A percentile compares a stretch with the other conserved stretches of the same genome.
phyloP scores from a whole-genome alignment of 768 basidiomycete genomes.

The Podaxis sp. region DNA sequence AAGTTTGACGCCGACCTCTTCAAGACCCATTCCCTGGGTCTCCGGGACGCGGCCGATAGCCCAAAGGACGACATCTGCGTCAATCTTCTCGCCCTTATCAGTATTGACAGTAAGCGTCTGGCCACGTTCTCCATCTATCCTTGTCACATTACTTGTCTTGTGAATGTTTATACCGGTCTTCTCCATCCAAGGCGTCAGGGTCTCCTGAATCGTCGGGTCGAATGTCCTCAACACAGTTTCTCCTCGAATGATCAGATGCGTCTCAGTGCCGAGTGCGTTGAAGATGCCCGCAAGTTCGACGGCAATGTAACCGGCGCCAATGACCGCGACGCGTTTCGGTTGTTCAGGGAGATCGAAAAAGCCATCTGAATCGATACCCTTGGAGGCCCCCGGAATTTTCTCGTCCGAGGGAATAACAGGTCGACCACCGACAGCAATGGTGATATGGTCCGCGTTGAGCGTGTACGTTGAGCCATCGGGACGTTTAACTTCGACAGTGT shows the following conservation, averaged over 20 bases:
- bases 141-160: constrained; percentile 69
- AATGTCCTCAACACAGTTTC: constrained; percentile 92
- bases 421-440: constrained; percentile 83
- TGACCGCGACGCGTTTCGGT: constrained; percentile 89
- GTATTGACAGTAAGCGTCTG: constrained; percentile 74
- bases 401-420: constrained; percentile 79
- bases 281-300: constrained; percentile 96
- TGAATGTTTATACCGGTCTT: constrained; percentile 92
- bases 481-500: constrained; percentile 68
- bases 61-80: constrained; percentile 90
- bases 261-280: constrained; percentile 87
- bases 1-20: constrained; percentile 71
- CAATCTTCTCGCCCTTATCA: constrained; percentile 70
- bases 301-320: constrained; percentile 98
- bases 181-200: constrained; percentile 87
- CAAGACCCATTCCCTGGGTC: constrained; percentile 76
- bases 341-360: constrained; percentile 92
- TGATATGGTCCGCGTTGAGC: constrained; percentile 74
- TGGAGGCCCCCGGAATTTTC: constrained; percentile 82
- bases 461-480: constrained; percentile 69
- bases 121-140: constrained; percentile 74
- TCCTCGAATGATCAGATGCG: constrained; percentile 87
- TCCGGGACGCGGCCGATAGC: constrained; percentile 88
- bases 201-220: constrained; percentile 83
- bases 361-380: constrained; percentile 92